Percentiles rank a stretch among this genome's conserved stretches.
phyloP scores from a whole-genome alignment of 1,284 basidiomycete genomes.

The Exobasidium rhododendri region DNA sequence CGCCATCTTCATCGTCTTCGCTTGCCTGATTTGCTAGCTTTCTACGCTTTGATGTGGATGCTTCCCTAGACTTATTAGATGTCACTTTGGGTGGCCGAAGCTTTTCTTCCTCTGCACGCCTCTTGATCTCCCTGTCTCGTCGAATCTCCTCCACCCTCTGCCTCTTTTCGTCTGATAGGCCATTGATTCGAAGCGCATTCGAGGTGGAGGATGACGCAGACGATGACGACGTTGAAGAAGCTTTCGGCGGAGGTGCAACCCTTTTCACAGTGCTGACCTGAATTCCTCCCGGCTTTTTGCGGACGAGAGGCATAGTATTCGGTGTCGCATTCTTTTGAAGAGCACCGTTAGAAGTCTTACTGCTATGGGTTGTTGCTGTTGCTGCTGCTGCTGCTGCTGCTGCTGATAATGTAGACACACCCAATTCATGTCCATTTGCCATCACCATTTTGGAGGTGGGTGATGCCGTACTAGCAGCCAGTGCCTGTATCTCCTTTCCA shows the following conservation, averaged over 20 bases:
- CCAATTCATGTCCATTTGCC: too few species aligned
- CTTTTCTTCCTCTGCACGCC: neutral
- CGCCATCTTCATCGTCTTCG: conserved; percentile 8
- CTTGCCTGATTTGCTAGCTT: neutral
- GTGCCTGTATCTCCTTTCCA: too few species aligned
- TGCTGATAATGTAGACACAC: too few species aligned
- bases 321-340: too few species aligned
- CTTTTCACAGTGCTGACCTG: conserved; percentile 8
- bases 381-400: too few species aligned
- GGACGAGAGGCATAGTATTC: neutral
- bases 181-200: neutral
- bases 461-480: too few species aligned
- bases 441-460: too few species aligned
- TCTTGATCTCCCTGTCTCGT: conserved; percentile 7
- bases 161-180: conserved; percentile 5
- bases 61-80: neutral
- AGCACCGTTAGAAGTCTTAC: too few species aligned
- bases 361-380: too few species aligned
- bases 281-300: neutral
- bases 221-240: neutral
- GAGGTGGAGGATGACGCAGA: neutral
- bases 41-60: neutral
- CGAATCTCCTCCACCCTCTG: conserved; percentile 7
- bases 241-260: neutral
- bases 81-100: neutral